A percentile compares a stretch with the other conserved stretches of the same genome.
Conservation (phyloP, 495 filamentous ascomycete species). For the Penicillium cosmopolitanum region DNA sequence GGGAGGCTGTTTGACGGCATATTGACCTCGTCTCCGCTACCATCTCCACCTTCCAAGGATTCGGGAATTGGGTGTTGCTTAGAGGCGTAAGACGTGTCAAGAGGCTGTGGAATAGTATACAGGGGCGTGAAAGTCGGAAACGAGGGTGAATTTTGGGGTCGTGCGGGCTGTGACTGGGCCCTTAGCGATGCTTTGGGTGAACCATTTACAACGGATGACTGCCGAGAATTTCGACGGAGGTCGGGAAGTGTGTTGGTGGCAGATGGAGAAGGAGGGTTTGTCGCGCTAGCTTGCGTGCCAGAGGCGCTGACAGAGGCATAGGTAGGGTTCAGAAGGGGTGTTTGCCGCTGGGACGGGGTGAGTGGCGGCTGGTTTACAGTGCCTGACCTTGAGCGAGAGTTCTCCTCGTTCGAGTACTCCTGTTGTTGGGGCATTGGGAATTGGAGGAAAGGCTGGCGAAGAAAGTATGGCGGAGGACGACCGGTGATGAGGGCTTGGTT, state of each 20-base stretch:
- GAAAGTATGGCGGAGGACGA: conserved; percentile 50
- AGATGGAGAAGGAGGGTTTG: conserved; percentile 68
- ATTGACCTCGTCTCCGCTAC: conserved; percentile 43
- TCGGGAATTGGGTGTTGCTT: conserved; percentile 38
- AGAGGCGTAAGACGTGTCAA: conserved; percentile 40
- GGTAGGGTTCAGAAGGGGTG: conserved; percentile 51
- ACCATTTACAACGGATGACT: conserved; percentile 57
- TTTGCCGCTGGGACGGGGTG: conserved; percentile 48
- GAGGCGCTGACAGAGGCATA: conserved; percentile 49
- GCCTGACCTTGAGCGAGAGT: conserved; percentile 44
- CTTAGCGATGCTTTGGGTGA: conserved; percentile 56
- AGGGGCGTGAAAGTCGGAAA: conserved; percentile 41
- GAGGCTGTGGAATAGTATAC: conserved; percentile 39
- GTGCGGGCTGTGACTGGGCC: conserved; percentile 69
- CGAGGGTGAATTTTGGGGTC: conserved; percentile 51
- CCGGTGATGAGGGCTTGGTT: conserved; percentile 58
- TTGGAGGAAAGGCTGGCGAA: conserved; percentile 51
- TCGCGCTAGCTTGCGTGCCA: conserved; percentile 53
- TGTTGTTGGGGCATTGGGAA: conserved; percentile 49
- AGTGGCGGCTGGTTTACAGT: conserved; percentile 53
- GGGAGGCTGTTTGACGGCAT: conserved; percentile 47
- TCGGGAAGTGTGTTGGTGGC: conserved; percentile 56
- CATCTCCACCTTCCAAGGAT: conserved; percentile 40
- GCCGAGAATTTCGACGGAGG: conserved; percentile 58
- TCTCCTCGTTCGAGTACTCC: conserved; percentile 43